phyloP scores from a whole-genome alignment of 768 basidiomycete species.

The Baorangia bicolor region DNA sequence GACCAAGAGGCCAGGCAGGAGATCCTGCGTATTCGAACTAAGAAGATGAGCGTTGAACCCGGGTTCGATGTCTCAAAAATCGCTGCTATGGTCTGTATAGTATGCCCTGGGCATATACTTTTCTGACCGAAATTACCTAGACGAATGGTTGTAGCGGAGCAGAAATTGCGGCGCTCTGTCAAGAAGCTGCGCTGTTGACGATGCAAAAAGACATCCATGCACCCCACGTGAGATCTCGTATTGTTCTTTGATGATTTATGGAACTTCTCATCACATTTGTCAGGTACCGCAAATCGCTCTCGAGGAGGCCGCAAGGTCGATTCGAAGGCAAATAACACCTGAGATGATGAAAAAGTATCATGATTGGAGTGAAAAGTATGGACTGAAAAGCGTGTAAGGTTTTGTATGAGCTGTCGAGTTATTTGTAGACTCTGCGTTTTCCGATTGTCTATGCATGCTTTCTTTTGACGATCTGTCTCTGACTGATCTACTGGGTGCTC shows the following conservation, averaged over 20 bases:
- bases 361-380: slow-evolving; percentile 55
- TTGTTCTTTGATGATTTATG: neutral
- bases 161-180: slow-evolving; percentile 87
- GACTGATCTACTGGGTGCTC: neutral
- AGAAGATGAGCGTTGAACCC: slow-evolving; percentile 77
- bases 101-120: neutral
- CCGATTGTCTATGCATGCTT: neutral
- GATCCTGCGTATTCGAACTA: slow-evolving; percentile 76
- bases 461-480: neutral
- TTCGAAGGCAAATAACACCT: slow-evolving; percentile 83
- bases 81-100: slow-evolving; percentile 57
- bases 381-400: slow-evolving; percentile 18
- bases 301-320: slow-evolving; percentile 63
- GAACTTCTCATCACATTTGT: neutral
- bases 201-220: slow-evolving; percentile 88
- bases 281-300: slow-evolving; percentile 80
- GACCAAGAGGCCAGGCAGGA: slow-evolving; percentile 77
- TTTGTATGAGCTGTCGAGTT: neutral
- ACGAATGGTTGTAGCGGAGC: slow-evolving; percentile 96
- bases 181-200: slow-evolving; percentile 90
- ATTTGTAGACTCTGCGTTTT: neutral
- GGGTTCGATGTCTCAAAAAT: slow-evolving; percentile 65
- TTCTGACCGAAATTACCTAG: slow-evolving; percentile 40
- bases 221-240: slow-evolving; percentile 53
- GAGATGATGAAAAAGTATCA: slow-evolving; percentile 70